A percentile compares a stretch with the other conserved stretches of the same genome.
These are phyloP conservation scores for Domatiomyces catenatus DNA, from an alignment of 2,329 filamentous ascomycete genomes.

Conservation along the genomic window DNA sequence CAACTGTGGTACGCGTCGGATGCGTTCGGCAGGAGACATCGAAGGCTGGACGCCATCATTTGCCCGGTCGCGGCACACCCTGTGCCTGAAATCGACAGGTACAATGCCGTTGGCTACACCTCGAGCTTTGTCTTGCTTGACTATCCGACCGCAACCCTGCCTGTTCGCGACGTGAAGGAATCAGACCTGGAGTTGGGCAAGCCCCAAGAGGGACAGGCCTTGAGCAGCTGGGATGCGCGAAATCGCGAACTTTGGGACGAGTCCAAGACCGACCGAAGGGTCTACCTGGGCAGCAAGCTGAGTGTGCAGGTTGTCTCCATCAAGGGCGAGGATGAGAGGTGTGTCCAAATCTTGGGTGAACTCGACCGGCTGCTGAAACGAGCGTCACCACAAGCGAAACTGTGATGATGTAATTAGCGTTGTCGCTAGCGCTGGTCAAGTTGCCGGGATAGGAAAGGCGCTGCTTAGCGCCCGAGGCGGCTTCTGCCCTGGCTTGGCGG, in stretches of 20 bases:
- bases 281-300: slow-evolving; percentile 40
- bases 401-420: not conserved
- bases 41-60: slow-evolving; percentile 44
- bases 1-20: slow-evolving; percentile 37
- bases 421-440: not conserved
- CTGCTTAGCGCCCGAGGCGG: not conserved
- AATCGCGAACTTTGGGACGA: slow-evolving; percentile 43
- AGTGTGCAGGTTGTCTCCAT: slow-evolving; percentile 44
- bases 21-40: slow-evolving; percentile 22
- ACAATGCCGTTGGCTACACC: slow-evolving; percentile 48
- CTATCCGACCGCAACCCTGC: slow-evolving; percentile 43
- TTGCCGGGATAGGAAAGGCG: not conserved
- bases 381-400: not conserved
- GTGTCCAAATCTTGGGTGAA: slow-evolving; percentile 39
- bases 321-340: slow-evolving; percentile 38
- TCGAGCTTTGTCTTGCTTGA: slow-evolving; percentile 47
- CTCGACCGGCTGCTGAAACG: slow-evolving; percentile 25
- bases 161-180: slow-evolving; percentile 36
- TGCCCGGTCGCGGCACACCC: slow-evolving; percentile 50
- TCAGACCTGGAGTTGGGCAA: slow-evolving; percentile 36
- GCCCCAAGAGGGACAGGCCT: slow-evolving; percentile 26
- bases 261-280: slow-evolving; percentile 35
- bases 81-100: slow-evolving; percentile 45
- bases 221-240: slow-evolving; percentile 45
- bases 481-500: not conserved